Conservation (phyloP, 768 basidiomycete species). For the Amanita pallidorosea region DNA sequence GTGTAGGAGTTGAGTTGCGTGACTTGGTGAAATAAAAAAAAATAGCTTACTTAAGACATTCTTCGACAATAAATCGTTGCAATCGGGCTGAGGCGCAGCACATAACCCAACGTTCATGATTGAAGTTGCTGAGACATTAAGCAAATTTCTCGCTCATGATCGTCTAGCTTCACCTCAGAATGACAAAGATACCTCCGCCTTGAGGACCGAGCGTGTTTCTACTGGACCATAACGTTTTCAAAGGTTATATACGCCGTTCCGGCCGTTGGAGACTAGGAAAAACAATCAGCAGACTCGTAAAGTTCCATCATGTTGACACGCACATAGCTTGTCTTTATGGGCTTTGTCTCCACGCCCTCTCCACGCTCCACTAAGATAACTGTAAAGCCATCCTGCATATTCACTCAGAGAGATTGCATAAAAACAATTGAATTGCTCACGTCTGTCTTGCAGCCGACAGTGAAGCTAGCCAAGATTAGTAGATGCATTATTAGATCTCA, state of each 20-base stretch:
- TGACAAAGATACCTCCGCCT: constrained; percentile 53
- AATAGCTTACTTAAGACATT: constrained; percentile 37
- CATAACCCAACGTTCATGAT: constrained; percentile 94
- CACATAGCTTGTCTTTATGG: constrained; percentile 67
- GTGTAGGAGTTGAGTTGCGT: constrained; percentile 5
- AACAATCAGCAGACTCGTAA: not conserved
- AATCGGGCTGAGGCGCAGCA: constrained; percentile 56
- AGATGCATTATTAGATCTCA: not conserved
- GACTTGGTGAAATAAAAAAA: not conserved
- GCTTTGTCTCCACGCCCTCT: constrained; percentile 74
- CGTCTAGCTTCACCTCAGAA: constrained; percentile 25
- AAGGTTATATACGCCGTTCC: constrained; percentile 74
- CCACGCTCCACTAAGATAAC: constrained; percentile 78
- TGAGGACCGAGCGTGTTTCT: constrained; percentile 77
- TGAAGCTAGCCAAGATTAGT: constrained; percentile 32
- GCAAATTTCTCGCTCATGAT: not conserved
- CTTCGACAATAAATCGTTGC: constrained; percentile 49
- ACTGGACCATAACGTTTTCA: constrained; percentile 75
- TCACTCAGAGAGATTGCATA: not conserved
- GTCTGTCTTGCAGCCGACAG: constrained; percentile 53
- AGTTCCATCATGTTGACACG: constrained; percentile 5
- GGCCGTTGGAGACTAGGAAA: constrained; percentile 55
- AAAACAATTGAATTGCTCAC: constrained; percentile 15
- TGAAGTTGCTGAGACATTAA: constrained; percentile 59
- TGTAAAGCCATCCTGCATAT: constrained; percentile 50